Evolutionary conservation across 2,329 filamentous ascomycete species (phyloP), one percentile per base, ranked within the genome.

Genomic region (Pseudogymnoascus sp.): DNA sequence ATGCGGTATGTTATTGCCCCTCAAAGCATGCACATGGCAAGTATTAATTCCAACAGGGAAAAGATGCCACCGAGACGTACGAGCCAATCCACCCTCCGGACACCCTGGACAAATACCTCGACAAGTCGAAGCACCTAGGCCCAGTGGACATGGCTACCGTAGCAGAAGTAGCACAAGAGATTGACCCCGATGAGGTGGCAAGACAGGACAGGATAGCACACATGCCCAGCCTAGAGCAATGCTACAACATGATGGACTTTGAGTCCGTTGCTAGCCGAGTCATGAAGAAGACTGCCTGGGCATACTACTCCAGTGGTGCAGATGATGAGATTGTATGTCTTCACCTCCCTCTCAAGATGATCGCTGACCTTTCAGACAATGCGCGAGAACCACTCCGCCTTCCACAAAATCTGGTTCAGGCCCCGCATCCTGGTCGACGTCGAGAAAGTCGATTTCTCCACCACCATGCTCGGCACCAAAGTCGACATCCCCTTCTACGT

Each of bases 281-380:
- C 63, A 97, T 97, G 93, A 97, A 96, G 84, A 96, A 90, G 79
- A 89, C 88, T 1, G 93, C 93, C 0, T 99, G 95, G 95, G 95
- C 90, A 25, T 99, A 99, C 79, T 99, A 99, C 76, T 96, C 91
- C 0, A 95, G 90, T 72, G 93, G 91, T 63, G 91, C 93, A 0
- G 91, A 95, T 72, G 91, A 96, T 72, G 90, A 93, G 76, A 92
- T 93, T 77, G 88, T 91, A 74, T 72, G 84, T 74, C 18, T 18
- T 1, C 16, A 6, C 53, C 18, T 23, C 3, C 16, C 21, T 36
- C 7, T 11, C 4, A 40, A 23, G 14, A 38, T 28, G 14, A 42
- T 31, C 38, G 65, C 71, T 73, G 61, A 67, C 62, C 31, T 14
- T 49, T 0, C 68, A 96, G 89, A 97, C 95, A 0, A 82, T 97